phyloP scores from a whole-genome alignment of 2,329 filamentous ascomycete species.

The Penicillium sp. region DNA sequence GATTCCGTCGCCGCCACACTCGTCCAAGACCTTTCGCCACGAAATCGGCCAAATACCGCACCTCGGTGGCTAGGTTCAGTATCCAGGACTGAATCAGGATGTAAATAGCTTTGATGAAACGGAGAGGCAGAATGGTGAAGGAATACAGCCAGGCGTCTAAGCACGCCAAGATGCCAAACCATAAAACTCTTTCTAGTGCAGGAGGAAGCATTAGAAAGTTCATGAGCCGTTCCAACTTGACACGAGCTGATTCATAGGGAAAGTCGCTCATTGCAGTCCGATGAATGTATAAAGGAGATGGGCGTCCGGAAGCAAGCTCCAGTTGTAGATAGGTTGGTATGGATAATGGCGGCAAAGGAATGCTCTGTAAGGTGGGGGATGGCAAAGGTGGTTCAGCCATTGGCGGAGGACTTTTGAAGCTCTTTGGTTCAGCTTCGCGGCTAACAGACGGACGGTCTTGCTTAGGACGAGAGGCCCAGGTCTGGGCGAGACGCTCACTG shows the following conservation, averaged over 20 bases:
- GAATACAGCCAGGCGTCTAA: constrained; percentile 96
- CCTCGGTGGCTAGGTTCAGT: constrained; percentile 73
- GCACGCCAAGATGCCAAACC: constrained; percentile 88
- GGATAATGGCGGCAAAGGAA: constrained; percentile 66
- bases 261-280: constrained; percentile 61
- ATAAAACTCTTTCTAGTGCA: constrained; percentile 80
- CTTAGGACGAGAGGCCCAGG: constrained; percentile 40
- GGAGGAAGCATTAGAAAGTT: constrained; percentile 86
- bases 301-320: constrained; percentile 64
- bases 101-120: constrained; percentile 79
- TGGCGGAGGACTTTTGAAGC: constrained; percentile 29
- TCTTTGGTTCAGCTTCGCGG: constrained; percentile 41
- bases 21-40: constrained; percentile 80
- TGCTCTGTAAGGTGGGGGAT: constrained; percentile 56
- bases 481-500: constrained; percentile 39
- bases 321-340: constrained; percentile 70
- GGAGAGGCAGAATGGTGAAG: constrained; percentile 90
- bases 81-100: constrained; percentile 81
- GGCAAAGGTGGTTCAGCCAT: constrained; percentile 40
- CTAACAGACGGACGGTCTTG: constrained; percentile 36
- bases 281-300: constrained; percentile 68
- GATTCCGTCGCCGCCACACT: constrained; percentile 69
- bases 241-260: constrained; percentile 88
- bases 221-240: constrained; percentile 88
- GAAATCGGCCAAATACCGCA: constrained; percentile 72